Evolutionary conservation across 495 filamentous ascomycete genomes (phyloP), one percentile per base, ranked within the genome.

Genomic region (Xylaria intraflava): DNA sequence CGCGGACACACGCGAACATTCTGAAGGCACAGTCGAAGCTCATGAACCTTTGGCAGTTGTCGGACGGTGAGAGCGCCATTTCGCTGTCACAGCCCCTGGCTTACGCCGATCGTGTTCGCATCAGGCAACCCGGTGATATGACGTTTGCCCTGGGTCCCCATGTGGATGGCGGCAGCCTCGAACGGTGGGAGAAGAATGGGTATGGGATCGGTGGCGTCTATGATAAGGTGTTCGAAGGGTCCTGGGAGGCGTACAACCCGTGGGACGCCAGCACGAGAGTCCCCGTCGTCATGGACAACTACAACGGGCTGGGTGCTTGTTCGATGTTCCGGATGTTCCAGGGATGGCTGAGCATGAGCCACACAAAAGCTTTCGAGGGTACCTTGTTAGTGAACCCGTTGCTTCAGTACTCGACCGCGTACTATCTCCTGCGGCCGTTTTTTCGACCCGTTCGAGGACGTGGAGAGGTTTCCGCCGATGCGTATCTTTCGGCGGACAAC

Each of bases 251-350:
- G 3, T 92, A 87, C 59, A 87, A 94, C 58, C 78, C 90, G 6
- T 95, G 81, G 79, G 88, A 95, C 59, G 82, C 81, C 2, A 81
- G 78, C 55, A 81, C 82, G 56, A 75, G 90, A 17, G 67, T 92
- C 4, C 66, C 69, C 0, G 90, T 84, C 16, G 77, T 81, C 20
- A 84, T 83, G 61, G 85, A 95, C 61, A 63, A 93, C 45, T 90
- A 96, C 67, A 80, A 90, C 51, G 90, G 90, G 2, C 78, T 88
- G 0, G 90, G 90, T 0, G 82, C 85, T 11, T 92, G 88, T 69
- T 85, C 80, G 6, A 89, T 90, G 82, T 87, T 91, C 68, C 78
- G 90, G 4, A 89, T 90, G 78, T 91, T 86, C 59, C 90, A 95
- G 62, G 90, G 88, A 11, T 95, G 90, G 90, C 69, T 95, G 22